These are phyloP conservation scores for Phycomyces blakesleeanus DNA, from an alignment of 192 early-diverging fungal species.

Conservation along the genomic window DNA sequence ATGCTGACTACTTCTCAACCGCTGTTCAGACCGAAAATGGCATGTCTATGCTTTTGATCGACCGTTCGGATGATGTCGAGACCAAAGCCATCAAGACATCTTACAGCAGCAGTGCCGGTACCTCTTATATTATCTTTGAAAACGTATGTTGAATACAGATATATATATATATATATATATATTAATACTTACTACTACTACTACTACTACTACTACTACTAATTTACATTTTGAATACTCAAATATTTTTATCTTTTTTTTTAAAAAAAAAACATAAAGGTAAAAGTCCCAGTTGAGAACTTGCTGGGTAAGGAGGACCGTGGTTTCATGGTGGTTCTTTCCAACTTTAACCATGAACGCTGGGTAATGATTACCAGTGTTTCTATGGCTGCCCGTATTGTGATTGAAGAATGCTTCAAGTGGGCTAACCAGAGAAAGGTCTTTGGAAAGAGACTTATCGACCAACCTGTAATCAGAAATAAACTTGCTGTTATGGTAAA, in stretches of 20 bases:
- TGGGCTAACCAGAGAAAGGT: conserved; percentile 71
- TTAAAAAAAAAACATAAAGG: conserved; percentile 3
- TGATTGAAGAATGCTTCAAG: conserved; percentile 62
- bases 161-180: not conserved
- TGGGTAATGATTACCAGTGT: conserved; percentile 46
- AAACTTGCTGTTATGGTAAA: conserved; percentile 64
- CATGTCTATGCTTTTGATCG: conserved; percentile 67
- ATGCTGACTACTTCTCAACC: conserved; percentile 28
- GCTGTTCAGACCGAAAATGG: conserved; percentile 39
- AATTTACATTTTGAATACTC: too few species aligned
- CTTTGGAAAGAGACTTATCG: conserved; percentile 62
- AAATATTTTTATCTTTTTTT: too few species aligned
- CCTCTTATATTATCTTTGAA: conserved; percentile 58
- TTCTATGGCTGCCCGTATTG: conserved; percentile 32
- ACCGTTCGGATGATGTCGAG: conserved; percentile 54
- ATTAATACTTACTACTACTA: too few species aligned
- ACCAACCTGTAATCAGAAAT: conserved; percentile 65
- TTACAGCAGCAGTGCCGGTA: conserved; percentile 62
- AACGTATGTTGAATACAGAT: conserved; percentile 34
- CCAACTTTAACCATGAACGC: conserved; percentile 72
- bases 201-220: too few species aligned
- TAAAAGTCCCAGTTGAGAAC: conserved; percentile 73
- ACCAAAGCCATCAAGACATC: conserved; percentile 67
- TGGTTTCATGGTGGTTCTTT: conserved; percentile 65
- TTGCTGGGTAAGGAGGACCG: conserved; percentile 58